A percentile compares a stretch with the other conserved stretches of the same genome.
phyloP scores from a whole-genome alignment of 176 grass and related monocot genomes.

The Tillandsia leiboldiana region DNA sequence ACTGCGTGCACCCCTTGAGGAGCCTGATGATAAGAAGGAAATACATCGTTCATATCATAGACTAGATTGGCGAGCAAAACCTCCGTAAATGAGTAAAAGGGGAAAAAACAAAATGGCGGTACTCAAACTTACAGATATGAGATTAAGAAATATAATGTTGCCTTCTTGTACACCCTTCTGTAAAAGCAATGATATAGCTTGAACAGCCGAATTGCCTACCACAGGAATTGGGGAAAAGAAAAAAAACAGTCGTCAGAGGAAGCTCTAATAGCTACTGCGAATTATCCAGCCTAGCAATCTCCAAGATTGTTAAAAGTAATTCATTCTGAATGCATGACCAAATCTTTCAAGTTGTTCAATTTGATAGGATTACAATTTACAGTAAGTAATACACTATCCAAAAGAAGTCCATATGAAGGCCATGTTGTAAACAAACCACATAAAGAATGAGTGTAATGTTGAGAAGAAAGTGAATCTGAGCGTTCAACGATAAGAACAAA shows the following conservation, averaged over 20 bases:
- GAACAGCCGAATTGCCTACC: slow-evolving; percentile 74
- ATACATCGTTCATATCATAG: slow-evolving; percentile 13
- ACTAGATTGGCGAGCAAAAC: background rate
- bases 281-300: no score
- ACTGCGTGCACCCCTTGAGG: slow-evolving; percentile 75
- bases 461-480: no score
- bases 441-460: no score
- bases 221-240: background rate
- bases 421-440: no score
- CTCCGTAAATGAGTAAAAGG: background rate
- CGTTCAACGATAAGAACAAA: no score
- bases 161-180: slow-evolving; percentile 70
- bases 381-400: no score
- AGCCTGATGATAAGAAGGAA: slow-evolving; percentile 33
- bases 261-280: no score
- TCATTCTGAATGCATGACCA: no score
- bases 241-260: background rate
- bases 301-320: no score
- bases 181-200: slow-evolving; percentile 77
- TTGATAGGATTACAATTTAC: no score
- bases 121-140: slow-evolving; percentile 56
- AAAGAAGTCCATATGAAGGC: no score
- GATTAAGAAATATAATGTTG: slow-evolving; percentile 83
- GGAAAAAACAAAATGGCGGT: background rate
- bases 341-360: no score